Base-by-base conservation (phyloP, 2,329 filamentous ascomycete species). In the Penicillium brevicompactum region DNA sequence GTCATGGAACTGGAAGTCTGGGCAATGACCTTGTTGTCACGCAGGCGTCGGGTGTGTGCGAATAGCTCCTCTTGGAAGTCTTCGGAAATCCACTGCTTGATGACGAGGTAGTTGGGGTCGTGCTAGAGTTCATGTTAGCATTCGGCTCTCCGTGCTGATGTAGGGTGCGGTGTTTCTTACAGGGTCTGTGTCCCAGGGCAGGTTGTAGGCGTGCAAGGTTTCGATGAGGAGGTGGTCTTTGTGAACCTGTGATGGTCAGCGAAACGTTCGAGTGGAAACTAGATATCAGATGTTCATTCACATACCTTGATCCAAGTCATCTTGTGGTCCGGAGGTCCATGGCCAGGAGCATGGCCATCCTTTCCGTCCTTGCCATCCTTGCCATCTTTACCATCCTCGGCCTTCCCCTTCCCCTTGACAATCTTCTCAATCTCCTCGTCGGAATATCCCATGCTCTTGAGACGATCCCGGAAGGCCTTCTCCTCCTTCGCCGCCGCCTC, bases 41-140 rank as follows among this genome's bases (percentile, higher is more conserved):
- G 85, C 59, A 90, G 70, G 42, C 81, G 76, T 58, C 80, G 81
- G 3, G 89, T 91, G 73, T 92, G 88, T 42, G 84, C 82, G 82
- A 89, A 92, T 46, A 91, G 81, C 53, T 85, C 77, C 55, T 90
- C 83, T 66, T 91, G 89, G 68, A 91, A 84, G 58, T 84, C 82
- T 63, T 91, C 86, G 4, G 84, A 83, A 49, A 92, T 85, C 84
- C 85, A 90, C 53, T 85, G 81, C 73, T 88, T 89, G 74, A 92
- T 88, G 56, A 92, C 73, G 52, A 92, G 78, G 63, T 85, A 92
- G 45, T 88, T 85, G 16, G 84, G 81, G 65, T 92, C 87, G 48
- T 61, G 63, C 76, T 79, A 53, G 41, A 30, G 45, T 24, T 18
- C 6, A 34, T 24, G 14, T 24, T 5, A 31, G 9, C n/a, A 14